Evolutionary conservation across 805 yeast species (phyloP), one percentile per base, ranked within the genome.

Genomic region (Candida ficus): DNA sequence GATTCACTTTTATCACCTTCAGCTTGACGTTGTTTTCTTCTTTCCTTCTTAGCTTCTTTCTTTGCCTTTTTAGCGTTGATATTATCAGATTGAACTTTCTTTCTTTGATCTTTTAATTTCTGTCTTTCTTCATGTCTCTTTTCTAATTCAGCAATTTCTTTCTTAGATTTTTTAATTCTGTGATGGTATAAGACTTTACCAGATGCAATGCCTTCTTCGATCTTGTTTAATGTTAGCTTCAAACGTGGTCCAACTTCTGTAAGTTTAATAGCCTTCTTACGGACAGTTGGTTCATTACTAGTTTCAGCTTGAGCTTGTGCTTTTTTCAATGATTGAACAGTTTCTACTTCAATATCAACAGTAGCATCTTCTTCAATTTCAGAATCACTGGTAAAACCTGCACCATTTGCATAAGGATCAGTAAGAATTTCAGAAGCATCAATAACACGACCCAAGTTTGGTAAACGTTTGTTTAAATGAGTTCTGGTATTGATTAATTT

Each of bases 231-330:
- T 38, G 78, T 69, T 62, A 93, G 67, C 50, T 76, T 78, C 62
- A 93, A 64, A 49, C 99, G 74, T 28, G 99, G 99, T 0, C 99
- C 99, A 36, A 91, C 67, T 62, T 93, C 99, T 1, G 91, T 86
- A 37, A 93, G 70, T 60, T 88, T 90, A 52, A 93, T 86, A 1
- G 99, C 98, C 54, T 85, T 78, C 63, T 88, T 89, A 39, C 65
- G 68, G 19, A 52, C 51, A n/a, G n/a, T n/a, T n/a, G n/a, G n/a
- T n/a, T n/a, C n/a, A 29, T 54, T 56, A 12, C 48, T 48, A 5
- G 44, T 45, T 28, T 54, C 44, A 6, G 14, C 14, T 18, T 44
- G 53, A 16, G 49, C 42, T 10, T 51, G 33, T 6, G 22, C 14
- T 27, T 45, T 56, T 42, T 44, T 55, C 11, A 44, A 53, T 42